A percentile compares a stretch with the other conserved stretches of the same genome.
These are phyloP conservation scores for Clavaria fumosa DNA, from an alignment of 768 basidiomycete genomes.

Conservation along the genomic window DNA sequence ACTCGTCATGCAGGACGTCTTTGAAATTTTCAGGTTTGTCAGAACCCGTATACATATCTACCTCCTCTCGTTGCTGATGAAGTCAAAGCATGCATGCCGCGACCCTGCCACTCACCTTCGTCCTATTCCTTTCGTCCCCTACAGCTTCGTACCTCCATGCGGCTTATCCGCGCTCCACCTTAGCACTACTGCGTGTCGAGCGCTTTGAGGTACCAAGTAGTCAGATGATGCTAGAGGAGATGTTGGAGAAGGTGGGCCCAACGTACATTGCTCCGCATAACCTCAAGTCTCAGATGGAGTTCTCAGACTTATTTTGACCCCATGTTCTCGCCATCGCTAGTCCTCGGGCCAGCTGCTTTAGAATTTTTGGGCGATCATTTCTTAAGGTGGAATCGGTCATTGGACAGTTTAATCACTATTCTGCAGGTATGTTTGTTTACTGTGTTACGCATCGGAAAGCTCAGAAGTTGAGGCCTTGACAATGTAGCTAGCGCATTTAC, in stretches of 20 bases:
- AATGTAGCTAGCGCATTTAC: constrained; percentile 43
- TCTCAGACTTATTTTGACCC: constrained; percentile 48
- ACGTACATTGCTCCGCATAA: background rate
- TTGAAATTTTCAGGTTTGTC: constrained; percentile 53
- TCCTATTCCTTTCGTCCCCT: constrained; percentile 46
- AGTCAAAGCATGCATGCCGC: constrained; percentile 43
- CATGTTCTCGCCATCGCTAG: constrained; percentile 40
- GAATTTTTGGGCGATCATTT: constrained; percentile 44
- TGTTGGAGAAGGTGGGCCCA: constrained; percentile 36
- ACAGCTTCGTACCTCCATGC: constrained; percentile 40
- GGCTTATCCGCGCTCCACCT: constrained; percentile 41
- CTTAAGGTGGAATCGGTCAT: constrained; percentile 36
- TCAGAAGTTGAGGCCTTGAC: too few species aligned
- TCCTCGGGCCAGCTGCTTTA: constrained; percentile 43
- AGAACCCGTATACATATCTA: background rate
- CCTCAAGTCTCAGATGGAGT: constrained; percentile 9
- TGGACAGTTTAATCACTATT: constrained; percentile 40
- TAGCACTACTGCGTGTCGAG: constrained; percentile 41
- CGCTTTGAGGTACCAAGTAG: constrained; percentile 37
- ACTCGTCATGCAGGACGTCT: constrained; percentile 46
- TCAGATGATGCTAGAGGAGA: constrained; percentile 30
- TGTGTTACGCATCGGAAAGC: constrained; percentile 4
- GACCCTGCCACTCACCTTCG: constrained; percentile 45
- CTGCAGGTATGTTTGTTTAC: constrained; percentile 37
- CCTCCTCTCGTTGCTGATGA: constrained; percentile 2